Base-by-base conservation (phyloP, 306 rosid species). In the Heteromeles arbutifolia region DNA sequence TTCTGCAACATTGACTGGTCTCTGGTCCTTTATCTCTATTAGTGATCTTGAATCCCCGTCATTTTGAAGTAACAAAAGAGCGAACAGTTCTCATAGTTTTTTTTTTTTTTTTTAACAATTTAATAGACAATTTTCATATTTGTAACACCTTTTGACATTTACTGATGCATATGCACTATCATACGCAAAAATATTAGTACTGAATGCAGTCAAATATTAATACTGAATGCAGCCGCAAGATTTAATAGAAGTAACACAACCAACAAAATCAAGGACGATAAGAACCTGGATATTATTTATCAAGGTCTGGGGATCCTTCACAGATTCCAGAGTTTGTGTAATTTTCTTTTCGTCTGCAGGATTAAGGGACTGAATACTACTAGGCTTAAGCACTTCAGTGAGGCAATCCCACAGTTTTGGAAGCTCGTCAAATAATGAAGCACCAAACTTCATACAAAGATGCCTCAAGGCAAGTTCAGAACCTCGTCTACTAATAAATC, bases 331-430 rank as follows among this genome's bases (percentile, higher is more conserved):
- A 76, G 77, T 77, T 37, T 59, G 58, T 59, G 67, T 45, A 67
- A 78, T 75, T 74, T 83, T 83, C 57, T 78, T 77, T 68, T 89
- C 96, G 67, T 81, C 75, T 74, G 73, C 54, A 50, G 77, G 79
- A 66, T 58, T 73, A 50, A 77, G 65, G 78, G 86, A 76, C 53
- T 87, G 90, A 26, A 68, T 64, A 67, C 80, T 81, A 83, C 78
- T 62, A 58, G 97, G 93, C 83, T 87, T 86, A 53, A 92, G 91
- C 82, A 95, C 88, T 85, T 95, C 98, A 43, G 97, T 88, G 79
- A 95, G 98, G 84, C 96, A 95, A 77, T 92, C 97, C 98, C 98
- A 95, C 70, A 95, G 81, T 84, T 92, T 95, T 59, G 98, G 97
- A 92, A 95, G 92, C 83, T 86, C 90, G 43, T 89, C 96, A 85